These are phyloP conservation scores for Fusarium sp. DNA, from an alignment of 2,329 filamentous ascomycete genomes.

Conservation along the genomic window DNA sequence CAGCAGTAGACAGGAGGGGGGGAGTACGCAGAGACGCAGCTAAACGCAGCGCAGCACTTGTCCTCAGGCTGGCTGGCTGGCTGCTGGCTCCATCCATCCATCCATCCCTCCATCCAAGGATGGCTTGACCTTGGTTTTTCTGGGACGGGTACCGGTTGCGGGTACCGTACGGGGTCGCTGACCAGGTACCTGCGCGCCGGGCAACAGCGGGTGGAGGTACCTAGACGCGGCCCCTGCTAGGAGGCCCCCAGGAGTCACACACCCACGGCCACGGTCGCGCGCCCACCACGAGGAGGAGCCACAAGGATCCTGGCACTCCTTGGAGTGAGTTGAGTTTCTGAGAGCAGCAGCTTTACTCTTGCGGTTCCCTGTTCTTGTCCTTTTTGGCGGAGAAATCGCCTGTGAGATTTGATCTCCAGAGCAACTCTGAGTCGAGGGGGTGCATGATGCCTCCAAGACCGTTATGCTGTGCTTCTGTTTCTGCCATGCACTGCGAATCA, in stretches of 20 bases:
- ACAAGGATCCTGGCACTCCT: constrained; percentile 19
- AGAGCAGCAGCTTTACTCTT: not conserved
- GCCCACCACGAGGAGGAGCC: constrained; percentile 24
- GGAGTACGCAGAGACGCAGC: constrained; percentile 6
- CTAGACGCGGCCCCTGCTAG: constrained; percentile 31
- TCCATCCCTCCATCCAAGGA: not conserved
- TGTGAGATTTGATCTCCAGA: not conserved
- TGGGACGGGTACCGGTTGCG: constrained; percentile 34
- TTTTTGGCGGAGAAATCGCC: not conserved
- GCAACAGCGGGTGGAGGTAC: constrained; percentile 37
- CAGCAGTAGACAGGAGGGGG: constrained; percentile 11
- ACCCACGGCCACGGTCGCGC: constrained; percentile 17
- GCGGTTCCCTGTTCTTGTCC: not conserved
- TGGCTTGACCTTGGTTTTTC: constrained; percentile 25
- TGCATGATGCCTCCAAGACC: not conserved
- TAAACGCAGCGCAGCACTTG: not conserved
- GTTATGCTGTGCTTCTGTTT: not conserved
- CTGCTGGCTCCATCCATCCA: not conserved
- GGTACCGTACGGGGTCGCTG: constrained; percentile 18
- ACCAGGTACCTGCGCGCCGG: constrained; percentile 34
- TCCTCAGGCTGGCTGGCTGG: not conserved
- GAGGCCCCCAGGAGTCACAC: constrained; percentile 37
- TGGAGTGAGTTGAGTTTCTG: not conserved
- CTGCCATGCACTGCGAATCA: not conserved
- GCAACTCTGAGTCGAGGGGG: not conserved